Percentiles rank a stretch among this genome's conserved stretches.
Conservation (phyloP, 768 basidiomycete species). For the Ephemerocybe angulata region DNA sequence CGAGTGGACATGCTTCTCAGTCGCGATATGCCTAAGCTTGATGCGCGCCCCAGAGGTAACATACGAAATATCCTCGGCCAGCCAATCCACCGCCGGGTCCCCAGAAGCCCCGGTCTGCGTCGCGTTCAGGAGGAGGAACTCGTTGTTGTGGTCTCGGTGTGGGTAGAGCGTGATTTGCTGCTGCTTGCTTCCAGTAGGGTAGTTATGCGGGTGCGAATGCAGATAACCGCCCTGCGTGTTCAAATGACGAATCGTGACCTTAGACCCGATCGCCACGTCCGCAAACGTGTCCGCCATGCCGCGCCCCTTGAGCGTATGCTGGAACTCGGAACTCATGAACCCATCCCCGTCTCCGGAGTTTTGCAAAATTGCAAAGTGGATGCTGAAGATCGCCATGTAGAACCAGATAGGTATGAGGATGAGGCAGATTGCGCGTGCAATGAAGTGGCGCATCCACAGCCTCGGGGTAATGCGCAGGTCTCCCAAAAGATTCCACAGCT, state of each 20-base stretch:
- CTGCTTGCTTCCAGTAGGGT: slow-evolving; percentile 88
- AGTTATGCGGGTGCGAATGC: slow-evolving; percentile 89
- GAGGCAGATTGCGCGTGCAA: slow-evolving; percentile 84
- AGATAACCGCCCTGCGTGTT: slow-evolving; percentile 99
- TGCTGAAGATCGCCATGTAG: slow-evolving; percentile 96
- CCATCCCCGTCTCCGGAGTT: slow-evolving; percentile 96
- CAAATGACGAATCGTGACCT: slow-evolving; percentile 79
- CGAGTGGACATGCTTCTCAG: slow-evolving; percentile 87
- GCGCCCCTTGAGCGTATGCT: slow-evolving; percentile 87
- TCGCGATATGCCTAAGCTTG: slow-evolving; percentile 75
- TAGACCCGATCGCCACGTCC: slow-evolving; percentile 87
- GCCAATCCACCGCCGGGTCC: slow-evolving; percentile 40
- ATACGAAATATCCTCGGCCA: slow-evolving; percentile 52
- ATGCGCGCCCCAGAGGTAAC: slow-evolving; percentile 66
- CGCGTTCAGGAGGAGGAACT: slow-evolving; percentile 83
- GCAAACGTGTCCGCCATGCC: slow-evolving; percentile 93
- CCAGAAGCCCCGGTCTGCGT: slow-evolving; percentile 49
- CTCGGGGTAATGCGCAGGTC: slow-evolving; percentile 75
- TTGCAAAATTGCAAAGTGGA: slow-evolving; percentile 87
- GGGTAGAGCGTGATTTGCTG: slow-evolving; percentile 99
- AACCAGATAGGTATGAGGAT: slow-evolving; percentile 82
- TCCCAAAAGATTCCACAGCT: slow-evolving; percentile 88
- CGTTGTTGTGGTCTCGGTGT: slow-evolving; percentile 94
- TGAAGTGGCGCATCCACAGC: slow-evolving; percentile 79
- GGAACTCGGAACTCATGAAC: slow-evolving; percentile 99